A percentile compares a stretch with the other conserved stretches of the same genome.
Conservation (phyloP, 2,329 filamentous ascomycete genomes). For the Cadophora sp. region DNA sequence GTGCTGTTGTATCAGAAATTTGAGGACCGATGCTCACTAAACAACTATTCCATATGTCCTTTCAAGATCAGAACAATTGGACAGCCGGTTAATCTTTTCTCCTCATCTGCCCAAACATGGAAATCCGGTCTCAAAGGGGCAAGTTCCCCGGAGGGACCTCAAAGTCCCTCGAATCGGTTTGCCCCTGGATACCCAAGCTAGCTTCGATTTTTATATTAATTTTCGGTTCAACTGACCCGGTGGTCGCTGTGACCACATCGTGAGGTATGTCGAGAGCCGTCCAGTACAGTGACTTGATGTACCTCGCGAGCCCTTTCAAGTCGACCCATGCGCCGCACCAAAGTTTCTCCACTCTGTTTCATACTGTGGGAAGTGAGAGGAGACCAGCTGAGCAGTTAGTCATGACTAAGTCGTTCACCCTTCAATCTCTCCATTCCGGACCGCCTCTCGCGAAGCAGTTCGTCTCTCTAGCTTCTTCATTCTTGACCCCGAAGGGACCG, state of each 20-base stretch:
- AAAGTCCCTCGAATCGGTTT: constrained; percentile 8
- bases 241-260: neutral
- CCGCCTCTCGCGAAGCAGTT: constrained; percentile 15
- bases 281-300: constrained; percentile 6
- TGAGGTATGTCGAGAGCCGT: neutral
- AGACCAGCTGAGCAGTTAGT: constrained; percentile 3
- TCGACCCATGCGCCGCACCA: constrained; percentile 19
- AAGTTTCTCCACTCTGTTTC: constrained; percentile 23
- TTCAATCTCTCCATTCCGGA: constrained; percentile 18
- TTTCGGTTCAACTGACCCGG: constrained; percentile 24
- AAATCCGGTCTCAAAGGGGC: constrained; percentile 2
- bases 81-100: constrained; percentile 8
- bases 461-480: neutral
- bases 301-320: constrained; percentile 16
- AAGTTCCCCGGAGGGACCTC: constrained; percentile 17
- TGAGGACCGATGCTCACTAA: neutral
- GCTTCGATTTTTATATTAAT: constrained; percentile 22
- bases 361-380: neutral
- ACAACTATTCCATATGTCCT: neutral
- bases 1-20: neutral
- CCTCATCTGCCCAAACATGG: neutral
- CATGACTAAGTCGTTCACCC: neutral
- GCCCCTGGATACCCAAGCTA: constrained; percentile 13
- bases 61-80: neutral
- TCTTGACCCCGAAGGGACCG: constrained; percentile 18